These are phyloP conservation scores for Rhynchospora tenuis DNA, from an alignment of 176 grass and related monocot genomes.

Conservation along the genomic window DNA sequence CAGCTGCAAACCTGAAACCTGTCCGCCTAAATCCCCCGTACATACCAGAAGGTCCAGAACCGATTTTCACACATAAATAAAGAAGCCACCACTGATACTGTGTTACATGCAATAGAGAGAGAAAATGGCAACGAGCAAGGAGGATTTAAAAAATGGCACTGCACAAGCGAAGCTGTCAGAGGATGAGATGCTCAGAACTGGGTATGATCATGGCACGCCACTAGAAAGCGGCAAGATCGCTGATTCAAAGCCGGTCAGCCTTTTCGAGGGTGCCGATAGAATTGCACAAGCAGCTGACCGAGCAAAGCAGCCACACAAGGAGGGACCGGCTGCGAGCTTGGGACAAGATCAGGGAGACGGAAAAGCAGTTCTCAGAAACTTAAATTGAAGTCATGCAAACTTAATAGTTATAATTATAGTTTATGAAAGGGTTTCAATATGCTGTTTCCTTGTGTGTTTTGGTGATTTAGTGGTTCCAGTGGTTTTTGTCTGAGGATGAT, in stretches of 20 bases:
- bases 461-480: not conserved
- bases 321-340: not conserved
- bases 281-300: not conserved
- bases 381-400: not conserved
- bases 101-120: not conserved
- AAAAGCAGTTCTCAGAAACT: not conserved
- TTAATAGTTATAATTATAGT: not conserved
- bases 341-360: not conserved
- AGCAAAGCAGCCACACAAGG: not conserved
- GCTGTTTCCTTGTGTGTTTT: not conserved
- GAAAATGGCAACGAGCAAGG: constrained; percentile 36
- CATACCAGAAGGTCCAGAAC: not conserved
- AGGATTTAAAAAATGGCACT: constrained; percentile 28
- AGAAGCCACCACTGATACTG: too few relatives aligned
- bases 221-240: constrained; percentile 69
- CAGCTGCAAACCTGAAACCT: not conserved
- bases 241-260: constrained; percentile 49
- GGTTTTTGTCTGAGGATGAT: not conserved
- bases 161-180: constrained; percentile 46
- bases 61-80: not conserved
- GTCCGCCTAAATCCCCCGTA: not conserved
- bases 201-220: constrained; percentile 52
- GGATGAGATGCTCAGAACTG: constrained; percentile 55
- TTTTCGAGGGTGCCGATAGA: constrained; percentile 22
- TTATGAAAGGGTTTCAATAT: not conserved